Percentiles rank a stretch among this genome's conserved stretches.
These are phyloP conservation scores for Chlorokybus atmophyticus DNA, from an alignment of 139 green algal genomes.

Conservation along the genomic window DNA sequence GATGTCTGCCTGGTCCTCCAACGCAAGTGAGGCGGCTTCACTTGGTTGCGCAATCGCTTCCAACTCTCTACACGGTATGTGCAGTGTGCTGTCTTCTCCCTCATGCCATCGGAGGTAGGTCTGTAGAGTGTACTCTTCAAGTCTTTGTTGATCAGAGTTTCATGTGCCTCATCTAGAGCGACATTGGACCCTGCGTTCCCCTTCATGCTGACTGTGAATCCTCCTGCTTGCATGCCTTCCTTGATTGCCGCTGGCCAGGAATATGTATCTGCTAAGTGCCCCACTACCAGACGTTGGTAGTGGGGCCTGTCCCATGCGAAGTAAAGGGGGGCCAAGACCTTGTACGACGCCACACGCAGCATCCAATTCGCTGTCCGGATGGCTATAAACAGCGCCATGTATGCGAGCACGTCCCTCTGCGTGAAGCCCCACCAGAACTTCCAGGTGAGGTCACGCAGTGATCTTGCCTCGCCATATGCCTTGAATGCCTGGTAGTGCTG, in stretches of 20 bases:
- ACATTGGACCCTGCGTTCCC: neutral
- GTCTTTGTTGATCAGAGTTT: too few species aligned
- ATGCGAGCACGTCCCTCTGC: neutral
- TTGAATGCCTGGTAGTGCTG: neutral
- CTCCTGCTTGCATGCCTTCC: neutral
- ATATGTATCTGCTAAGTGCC: neutral
- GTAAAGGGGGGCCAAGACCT: neutral
- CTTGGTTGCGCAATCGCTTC: neutral
- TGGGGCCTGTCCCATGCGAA: neutral
- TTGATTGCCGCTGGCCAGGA: neutral
- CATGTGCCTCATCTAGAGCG: too few species aligned
- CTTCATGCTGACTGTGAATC: neutral
- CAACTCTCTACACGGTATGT: neutral
- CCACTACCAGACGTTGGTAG: neutral
- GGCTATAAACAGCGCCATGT: neutral
- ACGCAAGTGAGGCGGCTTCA: neutral
- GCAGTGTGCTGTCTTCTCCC: neutral
- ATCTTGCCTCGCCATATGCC: neutral
- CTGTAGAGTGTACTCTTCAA: neutral
- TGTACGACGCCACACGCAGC: neutral
- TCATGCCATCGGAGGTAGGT: neutral
- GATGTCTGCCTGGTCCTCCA: neutral
- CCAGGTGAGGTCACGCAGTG: neutral
- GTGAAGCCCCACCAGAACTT: neutral
- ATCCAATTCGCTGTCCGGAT: neutral